Conservation (phyloP, 2,329 filamentous ascomycete genomes). For the Colletotrichum simmondsii region DNA sequence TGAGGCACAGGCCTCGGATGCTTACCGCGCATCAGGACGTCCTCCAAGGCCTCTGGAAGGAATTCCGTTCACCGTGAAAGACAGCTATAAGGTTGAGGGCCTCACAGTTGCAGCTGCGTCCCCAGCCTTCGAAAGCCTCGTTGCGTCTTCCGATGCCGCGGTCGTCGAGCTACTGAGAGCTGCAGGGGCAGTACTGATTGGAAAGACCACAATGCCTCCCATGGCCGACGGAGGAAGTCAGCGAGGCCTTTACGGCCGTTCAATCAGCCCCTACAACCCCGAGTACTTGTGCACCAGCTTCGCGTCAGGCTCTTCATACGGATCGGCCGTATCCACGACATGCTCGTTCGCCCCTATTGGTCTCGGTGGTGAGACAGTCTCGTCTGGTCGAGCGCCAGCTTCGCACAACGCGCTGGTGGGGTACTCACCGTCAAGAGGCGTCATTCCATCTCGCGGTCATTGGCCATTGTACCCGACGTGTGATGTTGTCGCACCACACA, state of each 20-base stretch:
- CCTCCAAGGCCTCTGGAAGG: constrained; percentile 55
- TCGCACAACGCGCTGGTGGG: constrained; percentile 63
- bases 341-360: constrained; percentile 61
- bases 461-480: constrained; percentile 65
- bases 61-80: constrained; percentile 68
- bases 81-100: constrained; percentile 64
- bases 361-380: constrained; percentile 63
- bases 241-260: constrained; percentile 61
- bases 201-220: constrained; percentile 67
- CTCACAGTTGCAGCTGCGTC: constrained; percentile 66
- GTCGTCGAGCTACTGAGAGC: constrained; percentile 57
- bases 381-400: constrained; percentile 61
- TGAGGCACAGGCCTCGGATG: constrained; percentile 43
- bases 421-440: constrained; percentile 62
- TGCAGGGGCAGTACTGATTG: constrained; percentile 62
- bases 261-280: constrained; percentile 62
- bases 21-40: constrained; percentile 36
- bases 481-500: constrained; percentile 62
- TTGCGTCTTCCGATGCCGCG: constrained; percentile 63
- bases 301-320: constrained; percentile 65
- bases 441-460: constrained; percentile 59
- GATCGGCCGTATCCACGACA: constrained; percentile 58
- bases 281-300: constrained; percentile 63
- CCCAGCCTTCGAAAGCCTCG: constrained; percentile 61
- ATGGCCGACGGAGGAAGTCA: constrained; percentile 68